Base-by-base conservation (phyloP, 2,329 filamentous ascomycete genomes). In the Verticillium isaacii region DNA sequence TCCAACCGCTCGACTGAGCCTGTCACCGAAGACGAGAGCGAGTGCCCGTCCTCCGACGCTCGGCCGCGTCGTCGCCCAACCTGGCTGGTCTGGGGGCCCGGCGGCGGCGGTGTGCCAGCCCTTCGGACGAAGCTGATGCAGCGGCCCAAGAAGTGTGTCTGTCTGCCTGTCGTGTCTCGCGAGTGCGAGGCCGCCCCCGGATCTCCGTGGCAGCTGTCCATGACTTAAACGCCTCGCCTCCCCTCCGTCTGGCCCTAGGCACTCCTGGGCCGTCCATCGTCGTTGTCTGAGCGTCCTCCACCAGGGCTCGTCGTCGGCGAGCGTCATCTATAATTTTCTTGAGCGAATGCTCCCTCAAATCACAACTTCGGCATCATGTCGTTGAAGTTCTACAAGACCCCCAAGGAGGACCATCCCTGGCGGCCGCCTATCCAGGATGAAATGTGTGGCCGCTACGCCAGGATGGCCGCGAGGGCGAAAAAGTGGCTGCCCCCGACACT, bases 401-500 rank as follows among this genome's bases (percentile, higher is more conserved):
- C 62, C 19, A 62, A 64, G 34, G 63, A 62, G 29, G 61, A 65
- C 19, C 61, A 62, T 57, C 61, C 62, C 57, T 56, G 58, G 61
- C 59, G 65, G 34, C 64, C 63, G 17, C 61, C 62, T 19, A 50
- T 63, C 19, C 63, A 64, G 56, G 63, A 66, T 12, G 63, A 66
- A 37, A 61, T 60, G 25, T 67, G 64, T 55, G 59, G 58, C n/a
- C 63, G 61, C 19, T 69, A 69, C 41, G 60, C 65, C 37, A 62
- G 63, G 37, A 60, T 60, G 36, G 64, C 66, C 23, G 63, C 61
- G 55, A 61, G 59, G 32, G 66, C 63, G 23, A 63, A 65, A 39
- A 65, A 57, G 15, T 65, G 63, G 57, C 67, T 71, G 25, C 70
- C 68, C 1, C 54, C 63, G 2, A 56, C 62, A 32, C 52, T 72